These are phyloP conservation scores for Didymella exigua DNA, from an alignment of 2,329 filamentous ascomycete genomes.

Conservation along the genomic window DNA sequence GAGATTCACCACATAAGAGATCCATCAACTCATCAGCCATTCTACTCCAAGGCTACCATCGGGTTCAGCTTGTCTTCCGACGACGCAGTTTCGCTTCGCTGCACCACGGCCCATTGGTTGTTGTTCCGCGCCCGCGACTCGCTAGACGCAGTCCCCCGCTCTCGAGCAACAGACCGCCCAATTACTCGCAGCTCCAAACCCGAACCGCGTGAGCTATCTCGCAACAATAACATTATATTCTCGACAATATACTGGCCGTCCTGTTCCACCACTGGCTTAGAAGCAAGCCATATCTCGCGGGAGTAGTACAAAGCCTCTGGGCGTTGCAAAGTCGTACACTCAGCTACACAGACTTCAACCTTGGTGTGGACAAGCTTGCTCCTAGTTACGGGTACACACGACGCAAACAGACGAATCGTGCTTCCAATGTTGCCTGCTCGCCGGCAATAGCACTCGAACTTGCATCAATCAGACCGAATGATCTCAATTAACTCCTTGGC, in stretches of 20 bases:
- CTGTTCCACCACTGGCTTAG: conserved; percentile 18
- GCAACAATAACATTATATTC: conserved; percentile 20
- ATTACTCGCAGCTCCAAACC: conserved; percentile 39
- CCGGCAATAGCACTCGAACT: conserved; percentile 26
- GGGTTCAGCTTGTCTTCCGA: conserved; percentile 28
- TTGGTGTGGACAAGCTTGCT: conserved; percentile 2
- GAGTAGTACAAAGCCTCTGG: not conserved
- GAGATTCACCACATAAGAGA: conserved; percentile 15
- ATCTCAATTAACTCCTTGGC: conserved; percentile 44
- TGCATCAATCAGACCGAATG: conserved; percentile 38
- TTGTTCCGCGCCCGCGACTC: conserved; percentile 38
- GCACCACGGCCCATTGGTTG: conserved; percentile 37
- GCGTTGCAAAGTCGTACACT: conserved; percentile 18
- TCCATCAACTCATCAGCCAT: conserved; percentile 14
- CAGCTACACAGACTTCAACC: conserved; percentile 5
- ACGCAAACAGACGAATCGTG: conserved; percentile 9
- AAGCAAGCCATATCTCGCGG: not conserved
- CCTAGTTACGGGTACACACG: conserved; percentile 1
- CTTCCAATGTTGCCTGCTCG: conserved; percentile 36
- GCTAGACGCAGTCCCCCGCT: conserved; percentile 45
- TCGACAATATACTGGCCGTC: conserved; percentile 13
- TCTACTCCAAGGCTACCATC: conserved; percentile 20
- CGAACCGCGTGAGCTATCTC: conserved; percentile 31
- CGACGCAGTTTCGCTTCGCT: conserved; percentile 34
- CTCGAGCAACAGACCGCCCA: conserved; percentile 39